Conservation (phyloP, 2,329 filamentous ascomycete genomes). For the Periconia sp. region DNA sequence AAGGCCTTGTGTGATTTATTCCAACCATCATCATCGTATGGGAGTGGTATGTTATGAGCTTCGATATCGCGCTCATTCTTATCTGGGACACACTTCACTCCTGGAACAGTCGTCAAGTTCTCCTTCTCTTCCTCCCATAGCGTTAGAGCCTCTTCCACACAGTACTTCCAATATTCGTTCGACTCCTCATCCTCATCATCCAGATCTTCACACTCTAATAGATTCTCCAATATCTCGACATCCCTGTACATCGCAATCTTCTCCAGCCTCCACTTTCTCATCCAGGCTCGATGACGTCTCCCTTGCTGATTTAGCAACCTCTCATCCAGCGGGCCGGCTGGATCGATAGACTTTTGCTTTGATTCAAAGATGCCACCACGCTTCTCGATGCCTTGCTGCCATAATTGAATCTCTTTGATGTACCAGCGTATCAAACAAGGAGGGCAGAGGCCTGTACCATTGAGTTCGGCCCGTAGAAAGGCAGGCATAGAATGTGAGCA, state of each 20-base stretch:
- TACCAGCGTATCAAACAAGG: slow-evolving; percentile 10
- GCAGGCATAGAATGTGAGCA: slow-evolving; percentile 4
- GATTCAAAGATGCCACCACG: slow-evolving; percentile 23
- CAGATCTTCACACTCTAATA: slow-evolving; percentile 5
- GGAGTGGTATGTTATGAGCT: no score
- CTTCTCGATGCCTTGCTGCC: slow-evolving; percentile 7
- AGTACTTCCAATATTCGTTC: not conserved
- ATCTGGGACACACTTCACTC: slow-evolving; percentile 1
- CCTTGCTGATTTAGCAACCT: not conserved
- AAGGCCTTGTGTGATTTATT: no score
- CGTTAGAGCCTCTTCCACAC: slow-evolving; percentile 8
- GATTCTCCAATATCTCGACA: slow-evolving; percentile 9
- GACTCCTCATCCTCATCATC: slow-evolving; percentile 2
- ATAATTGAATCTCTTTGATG: slow-evolving; percentile 12
- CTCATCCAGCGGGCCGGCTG: not conserved
- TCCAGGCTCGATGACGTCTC: not conserved
- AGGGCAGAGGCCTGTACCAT: slow-evolving; percentile 4
- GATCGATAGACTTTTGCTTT: slow-evolving; percentile 1
- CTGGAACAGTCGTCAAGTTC: slow-evolving; percentile 10
- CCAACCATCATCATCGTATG: no score
- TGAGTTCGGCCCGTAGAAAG: not conserved
- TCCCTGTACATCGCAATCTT: slow-evolving; percentile 10
- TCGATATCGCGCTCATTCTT: not conserved
- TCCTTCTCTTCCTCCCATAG: slow-evolving; percentile 10
- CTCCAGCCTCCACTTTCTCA: slow-evolving; percentile 6